A percentile compares a stretch with the other conserved stretches of the same genome.
Conservation (phyloP, 306 rosid species). For the Rosa persica region DNA sequence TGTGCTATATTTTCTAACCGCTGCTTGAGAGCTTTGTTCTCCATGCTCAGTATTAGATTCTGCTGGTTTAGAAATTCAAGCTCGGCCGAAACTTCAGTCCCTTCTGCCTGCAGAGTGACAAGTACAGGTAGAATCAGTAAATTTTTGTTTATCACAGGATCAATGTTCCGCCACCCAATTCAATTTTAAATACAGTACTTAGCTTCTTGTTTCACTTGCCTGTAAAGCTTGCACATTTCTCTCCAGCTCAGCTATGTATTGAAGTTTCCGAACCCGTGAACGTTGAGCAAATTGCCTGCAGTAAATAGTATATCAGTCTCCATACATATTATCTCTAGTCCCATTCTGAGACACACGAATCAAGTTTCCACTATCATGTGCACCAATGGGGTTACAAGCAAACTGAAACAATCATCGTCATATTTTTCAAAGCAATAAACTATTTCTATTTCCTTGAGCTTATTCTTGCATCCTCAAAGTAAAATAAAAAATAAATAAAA, state of each 20-base stretch:
- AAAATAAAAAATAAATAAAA: background rate
- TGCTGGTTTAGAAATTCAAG: constrained; percentile 96
- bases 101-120: constrained; percentile 69
- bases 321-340: background rate
- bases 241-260: constrained; percentile 97
- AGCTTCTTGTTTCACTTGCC: constrained; percentile 55
- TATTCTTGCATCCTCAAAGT: background rate
- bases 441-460: background rate
- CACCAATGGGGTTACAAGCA: background rate
- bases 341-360: constrained; percentile 7
- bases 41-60: constrained; percentile 88
- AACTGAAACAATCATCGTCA: background rate
- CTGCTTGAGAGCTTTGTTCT: constrained; percentile 96
- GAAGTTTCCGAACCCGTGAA: constrained; percentile 95
- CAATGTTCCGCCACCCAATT: constrained; percentile 1
- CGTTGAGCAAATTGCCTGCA: constrained; percentile 99
- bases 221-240: constrained; percentile 93
- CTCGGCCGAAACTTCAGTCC: constrained; percentile 91
- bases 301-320: constrained; percentile 28
- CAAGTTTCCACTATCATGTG: background rate
- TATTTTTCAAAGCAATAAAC: background rate
- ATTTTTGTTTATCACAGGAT: background rate
- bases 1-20: constrained; percentile 90
- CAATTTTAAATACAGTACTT: background rate
- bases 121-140: constrained; percentile 19